phyloP scores from a whole-genome alignment of 2,329 filamentous ascomycete genomes.

The Fusarium continuum region DNA sequence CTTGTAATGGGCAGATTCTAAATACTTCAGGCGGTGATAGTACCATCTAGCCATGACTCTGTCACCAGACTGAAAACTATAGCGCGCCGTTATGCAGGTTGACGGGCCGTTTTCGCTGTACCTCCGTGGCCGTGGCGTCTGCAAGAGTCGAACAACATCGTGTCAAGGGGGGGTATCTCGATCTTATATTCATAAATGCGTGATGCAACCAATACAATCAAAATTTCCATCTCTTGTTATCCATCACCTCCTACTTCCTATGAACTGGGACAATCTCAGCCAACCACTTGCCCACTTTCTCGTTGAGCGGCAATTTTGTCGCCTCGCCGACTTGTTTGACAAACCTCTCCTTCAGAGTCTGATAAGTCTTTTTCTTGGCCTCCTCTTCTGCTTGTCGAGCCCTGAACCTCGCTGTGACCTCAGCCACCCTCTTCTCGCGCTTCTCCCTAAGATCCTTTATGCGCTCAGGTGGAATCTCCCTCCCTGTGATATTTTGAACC shows the following conservation, averaged over 20 bases:
- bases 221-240: conserved; percentile 9
- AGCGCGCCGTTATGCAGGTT: background rate
- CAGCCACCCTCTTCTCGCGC: background rate
- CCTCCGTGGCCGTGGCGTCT: conserved; percentile 10
- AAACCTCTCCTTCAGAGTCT: conserved; percentile 24
- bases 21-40: background rate
- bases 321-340: conserved; percentile 38
- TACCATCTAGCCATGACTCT: conserved; percentile 3
- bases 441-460: background rate
- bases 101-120: conserved; percentile 7
- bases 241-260: background rate
- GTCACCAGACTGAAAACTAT: background rate
- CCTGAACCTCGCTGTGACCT: conserved; percentile 1
- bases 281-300: conserved; percentile 38
- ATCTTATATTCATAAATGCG: conserved; percentile 31
- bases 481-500: conserved; percentile 17
- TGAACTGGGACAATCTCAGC: conserved; percentile 27
- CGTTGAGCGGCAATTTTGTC: conserved; percentile 32
- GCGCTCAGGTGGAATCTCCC: conserved; percentile 18
- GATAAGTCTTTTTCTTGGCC: background rate
- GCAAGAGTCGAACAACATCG: background rate
- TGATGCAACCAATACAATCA: background rate
- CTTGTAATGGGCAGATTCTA: conserved; percentile 6
- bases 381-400: conserved; percentile 5
- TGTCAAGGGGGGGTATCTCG: conserved; percentile 32